phyloP scores from a whole-genome alignment of 2,329 filamentous ascomycete genomes.

The Alternaria viburni region DNA sequence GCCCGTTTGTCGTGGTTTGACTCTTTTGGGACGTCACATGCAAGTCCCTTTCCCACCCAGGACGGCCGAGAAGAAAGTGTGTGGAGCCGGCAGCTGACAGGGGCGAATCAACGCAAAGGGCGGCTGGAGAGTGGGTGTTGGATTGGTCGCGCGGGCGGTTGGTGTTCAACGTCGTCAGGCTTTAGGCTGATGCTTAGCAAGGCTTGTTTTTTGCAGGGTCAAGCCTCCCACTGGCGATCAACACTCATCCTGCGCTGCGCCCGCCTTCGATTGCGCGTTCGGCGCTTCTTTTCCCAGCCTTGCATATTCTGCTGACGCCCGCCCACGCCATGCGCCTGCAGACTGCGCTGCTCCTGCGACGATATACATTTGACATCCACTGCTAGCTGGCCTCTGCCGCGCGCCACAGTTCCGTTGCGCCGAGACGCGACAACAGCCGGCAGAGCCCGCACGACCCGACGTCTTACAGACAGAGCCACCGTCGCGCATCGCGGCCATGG shows the following conservation, averaged over 20 bases:
- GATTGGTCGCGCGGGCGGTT: not conserved
- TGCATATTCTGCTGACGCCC: not conserved
- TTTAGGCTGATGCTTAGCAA: constrained; percentile 22
- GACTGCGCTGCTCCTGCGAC: not conserved
- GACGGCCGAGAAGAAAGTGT: not conserved
- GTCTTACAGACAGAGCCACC: constrained; percentile 3
- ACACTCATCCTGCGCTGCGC: constrained; percentile 17
- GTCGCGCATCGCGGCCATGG: constrained; percentile 18
- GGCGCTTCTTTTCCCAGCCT: not conserved
- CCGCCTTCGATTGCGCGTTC: constrained; percentile 15
- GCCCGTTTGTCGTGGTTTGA: not conserved
- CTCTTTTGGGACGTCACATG: constrained; percentile 5
- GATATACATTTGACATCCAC: not conserved
- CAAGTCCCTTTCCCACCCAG: not conserved
- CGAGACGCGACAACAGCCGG: constrained; percentile 1
- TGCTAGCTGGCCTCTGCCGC: not conserved
- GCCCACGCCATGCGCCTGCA: not conserved
- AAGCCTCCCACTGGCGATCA: constrained; percentile 8
- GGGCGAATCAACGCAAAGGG: not conserved
- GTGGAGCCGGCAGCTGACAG: not conserved
- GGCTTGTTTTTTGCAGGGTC: constrained; percentile 22
- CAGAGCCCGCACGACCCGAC: not conserved
- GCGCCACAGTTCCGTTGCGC: constrained; percentile 7
- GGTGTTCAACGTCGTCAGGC: not conserved
- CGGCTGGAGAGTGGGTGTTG: not conserved